phyloP scores from a whole-genome alignment of 306 rosid genomes.

The Fagus crenata region DNA sequence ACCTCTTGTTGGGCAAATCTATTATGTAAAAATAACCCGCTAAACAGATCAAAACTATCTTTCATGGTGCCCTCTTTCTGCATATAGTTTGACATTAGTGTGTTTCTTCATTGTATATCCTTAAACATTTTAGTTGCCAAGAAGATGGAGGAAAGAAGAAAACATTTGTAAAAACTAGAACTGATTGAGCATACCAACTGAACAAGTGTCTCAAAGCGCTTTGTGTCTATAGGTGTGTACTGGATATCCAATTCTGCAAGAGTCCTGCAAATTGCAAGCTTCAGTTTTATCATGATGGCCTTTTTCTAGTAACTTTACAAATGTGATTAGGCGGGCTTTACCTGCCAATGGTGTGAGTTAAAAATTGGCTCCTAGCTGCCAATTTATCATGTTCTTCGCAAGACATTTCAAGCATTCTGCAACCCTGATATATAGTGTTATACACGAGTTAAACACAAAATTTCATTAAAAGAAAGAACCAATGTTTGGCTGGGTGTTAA shows the following conservation, averaged over 20 bases:
- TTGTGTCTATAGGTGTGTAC: conserved; percentile 55
- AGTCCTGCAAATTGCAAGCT: conserved; percentile 32
- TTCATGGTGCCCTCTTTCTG: conserved; percentile 55
- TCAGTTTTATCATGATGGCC: conserved; percentile 2
- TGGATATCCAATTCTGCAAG: conserved; percentile 52
- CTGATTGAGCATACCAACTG: conserved; percentile 39
- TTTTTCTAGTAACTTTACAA: not conserved
- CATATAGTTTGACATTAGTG: conserved; percentile 23
- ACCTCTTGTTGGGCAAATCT: conserved; percentile 72
- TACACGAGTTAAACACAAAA: not conserved
- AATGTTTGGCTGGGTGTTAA: too few relatives aligned
- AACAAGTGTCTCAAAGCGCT: conserved; percentile 51
- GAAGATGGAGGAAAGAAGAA: not conserved
- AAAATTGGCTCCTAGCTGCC: conserved; percentile 66
- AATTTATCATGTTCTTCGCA: conserved; percentile 66
- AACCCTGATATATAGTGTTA: conserved; percentile 41
- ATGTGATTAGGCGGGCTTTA: conserved; percentile 12
- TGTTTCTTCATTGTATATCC: not conserved
- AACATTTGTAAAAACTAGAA: not conserved
- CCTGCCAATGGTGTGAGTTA: conserved; percentile 73
- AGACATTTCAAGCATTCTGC: conserved; percentile 62
- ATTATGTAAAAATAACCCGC: conserved; percentile 49
- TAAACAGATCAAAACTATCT: conserved; percentile 53
- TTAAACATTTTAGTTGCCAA: not conserved
- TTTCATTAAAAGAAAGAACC: too few relatives aligned